Conservation (phyloP, 352 stramenopile genomes). For the Globisporangium nunn region DNA sequence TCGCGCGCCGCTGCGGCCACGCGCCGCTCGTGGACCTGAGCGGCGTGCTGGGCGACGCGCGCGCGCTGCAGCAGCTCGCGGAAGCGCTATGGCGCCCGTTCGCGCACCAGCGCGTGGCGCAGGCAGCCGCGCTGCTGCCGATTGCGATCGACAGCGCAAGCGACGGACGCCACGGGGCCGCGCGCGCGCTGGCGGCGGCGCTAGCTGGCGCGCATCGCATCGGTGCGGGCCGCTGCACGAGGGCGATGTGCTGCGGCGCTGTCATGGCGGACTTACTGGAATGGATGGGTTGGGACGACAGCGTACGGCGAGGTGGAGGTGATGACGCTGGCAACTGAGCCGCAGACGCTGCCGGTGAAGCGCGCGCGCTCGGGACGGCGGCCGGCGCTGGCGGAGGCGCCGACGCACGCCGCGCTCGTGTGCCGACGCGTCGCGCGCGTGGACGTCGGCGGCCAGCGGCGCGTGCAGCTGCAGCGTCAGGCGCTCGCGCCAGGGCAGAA, state of each 20-base stretch:
- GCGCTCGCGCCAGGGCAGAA: not conserved
- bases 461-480: not conserved
- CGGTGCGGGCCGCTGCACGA: not conserved
- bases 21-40: constrained; percentile 30
- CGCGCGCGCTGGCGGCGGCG: not conserved
- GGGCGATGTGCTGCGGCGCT: no score
- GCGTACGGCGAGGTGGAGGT: not conserved
- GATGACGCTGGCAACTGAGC: not conserved
- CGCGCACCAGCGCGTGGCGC: constrained; percentile 26
- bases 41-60: constrained; percentile 24
- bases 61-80: constrained; percentile 22
- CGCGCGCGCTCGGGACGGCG: not conserved
- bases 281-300: not conserved
- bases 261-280: not conserved
- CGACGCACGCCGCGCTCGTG: not conserved
- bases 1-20: constrained; percentile 13
- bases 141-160: not conserved
- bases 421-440: not conserved
- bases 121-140: constrained; percentile 31
- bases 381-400: not conserved
- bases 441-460: not conserved
- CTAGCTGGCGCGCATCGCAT: not conserved
- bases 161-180: not conserved
- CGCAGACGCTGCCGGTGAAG: not conserved
- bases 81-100: constrained; percentile 35